These are phyloP conservation scores for Leccinum pachyderme DNA, from an alignment of 1,284 basidiomycete genomes.

Conservation along the genomic window DNA sequence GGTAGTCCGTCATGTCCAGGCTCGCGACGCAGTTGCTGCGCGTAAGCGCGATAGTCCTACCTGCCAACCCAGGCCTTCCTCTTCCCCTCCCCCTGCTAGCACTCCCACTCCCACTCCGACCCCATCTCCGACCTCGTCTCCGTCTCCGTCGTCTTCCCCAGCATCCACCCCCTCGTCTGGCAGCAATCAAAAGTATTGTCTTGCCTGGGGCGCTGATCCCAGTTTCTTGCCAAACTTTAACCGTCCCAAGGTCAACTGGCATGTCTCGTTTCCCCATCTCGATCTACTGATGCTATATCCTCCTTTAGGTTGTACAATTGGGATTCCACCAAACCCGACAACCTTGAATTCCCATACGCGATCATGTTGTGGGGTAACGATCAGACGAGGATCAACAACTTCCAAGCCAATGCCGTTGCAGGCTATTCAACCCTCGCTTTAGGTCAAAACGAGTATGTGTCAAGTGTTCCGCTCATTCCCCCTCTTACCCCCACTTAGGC, in stretches of 20 bases:
- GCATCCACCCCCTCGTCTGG: slow-evolving; percentile 12
- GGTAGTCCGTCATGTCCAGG: slow-evolving; percentile 38
- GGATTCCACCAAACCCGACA: neutral
- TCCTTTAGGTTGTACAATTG: slow-evolving; percentile 23
- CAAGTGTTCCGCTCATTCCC: neutral
- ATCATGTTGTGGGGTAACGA: slow-evolving; percentile 53
- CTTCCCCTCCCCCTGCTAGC: slow-evolving; percentile 11
- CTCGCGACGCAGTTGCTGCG: slow-evolving; percentile 47
- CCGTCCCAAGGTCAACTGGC: slow-evolving; percentile 29
- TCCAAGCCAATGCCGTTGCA: slow-evolving; percentile 33
- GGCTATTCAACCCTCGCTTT: slow-evolving; percentile 42
- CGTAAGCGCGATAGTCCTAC: slow-evolving; percentile 44
- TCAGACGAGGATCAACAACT: slow-evolving; percentile 18
- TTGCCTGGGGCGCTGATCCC: slow-evolving; percentile 42
- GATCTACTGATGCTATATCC: neutral
- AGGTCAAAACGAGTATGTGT: slow-evolving; percentile 56
- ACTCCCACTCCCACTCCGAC: neutral
- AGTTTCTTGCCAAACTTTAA: slow-evolving; percentile 32
- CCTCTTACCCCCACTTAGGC: slow-evolving; percentile 36
- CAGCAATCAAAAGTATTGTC: slow-evolving; percentile 35
- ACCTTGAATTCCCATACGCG: slow-evolving; percentile 38
- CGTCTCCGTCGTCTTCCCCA: slow-evolving; percentile 16
- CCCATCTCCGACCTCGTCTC: slow-evolving; percentile 11
- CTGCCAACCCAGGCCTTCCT: slow-evolving; percentile 54
- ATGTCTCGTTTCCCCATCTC: slow-evolving; percentile 15